Evolutionary conservation across 2,329 filamentous ascomycete genomes (phyloP).

Genomic region (Emmonsia crescens): DNA sequence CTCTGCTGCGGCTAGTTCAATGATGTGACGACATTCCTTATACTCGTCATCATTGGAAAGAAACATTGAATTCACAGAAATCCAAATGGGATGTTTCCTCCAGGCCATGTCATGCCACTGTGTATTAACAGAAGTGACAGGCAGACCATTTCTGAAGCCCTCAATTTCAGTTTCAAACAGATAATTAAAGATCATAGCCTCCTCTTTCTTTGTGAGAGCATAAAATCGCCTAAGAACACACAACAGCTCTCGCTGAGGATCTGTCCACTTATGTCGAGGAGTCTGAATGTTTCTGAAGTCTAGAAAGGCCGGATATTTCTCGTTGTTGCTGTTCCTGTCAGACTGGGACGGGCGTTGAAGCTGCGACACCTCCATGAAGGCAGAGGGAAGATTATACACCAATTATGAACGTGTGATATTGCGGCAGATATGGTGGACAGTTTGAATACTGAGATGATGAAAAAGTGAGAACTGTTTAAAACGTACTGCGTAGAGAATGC

Average conservation of each 20-base stretch:
- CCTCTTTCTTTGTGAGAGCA: conserved; percentile 4
- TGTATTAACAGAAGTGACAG: conserved; percentile 7
- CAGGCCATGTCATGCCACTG: conserved; percentile 19
- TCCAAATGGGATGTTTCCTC: conserved; percentile 15
- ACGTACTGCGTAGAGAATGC: no score
- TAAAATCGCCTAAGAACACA: conserved; percentile 8
- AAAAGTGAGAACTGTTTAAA: no score
- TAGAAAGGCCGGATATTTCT: background rate
- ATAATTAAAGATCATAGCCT: conserved; percentile 19
- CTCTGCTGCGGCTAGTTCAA: background rate
- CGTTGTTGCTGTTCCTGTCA: background rate
- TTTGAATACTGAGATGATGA: background rate
- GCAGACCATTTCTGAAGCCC: conserved; percentile 13
- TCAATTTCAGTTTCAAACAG: conserved; percentile 13
- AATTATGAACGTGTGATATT: no score
- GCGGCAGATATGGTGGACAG: background rate
- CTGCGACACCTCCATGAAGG: background rate
- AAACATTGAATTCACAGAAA: conserved; percentile 14
- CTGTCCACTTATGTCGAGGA: conserved; percentile 7
- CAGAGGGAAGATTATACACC: background rate
- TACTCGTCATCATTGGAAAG: background rate
- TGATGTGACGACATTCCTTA: background rate
- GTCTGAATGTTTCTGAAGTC: background rate
- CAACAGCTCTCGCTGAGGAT: conserved; percentile 1
- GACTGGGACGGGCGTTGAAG: background rate